A percentile compares a stretch with the other conserved stretches of the same genome.
Evolutionary conservation across 441 rosid genomes (phyloP).

Genomic region (Populus hybrid): DNA sequence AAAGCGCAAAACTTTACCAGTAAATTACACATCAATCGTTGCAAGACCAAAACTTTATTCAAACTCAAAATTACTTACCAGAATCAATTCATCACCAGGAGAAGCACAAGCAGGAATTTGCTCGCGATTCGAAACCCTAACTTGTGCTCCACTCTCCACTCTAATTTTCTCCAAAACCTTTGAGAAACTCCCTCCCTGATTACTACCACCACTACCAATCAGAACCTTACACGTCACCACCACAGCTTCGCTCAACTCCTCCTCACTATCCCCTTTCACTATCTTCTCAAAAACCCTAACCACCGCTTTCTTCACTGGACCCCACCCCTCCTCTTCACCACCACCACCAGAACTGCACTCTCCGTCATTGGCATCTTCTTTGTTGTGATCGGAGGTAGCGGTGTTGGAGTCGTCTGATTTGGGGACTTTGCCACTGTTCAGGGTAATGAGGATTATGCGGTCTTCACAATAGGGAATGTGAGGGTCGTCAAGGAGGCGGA

Average conservation of each 20-base stretch:
- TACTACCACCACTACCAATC: constrained; percentile 60
- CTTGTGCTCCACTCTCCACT: constrained; percentile 60
- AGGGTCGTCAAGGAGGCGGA: constrained; percentile 70
- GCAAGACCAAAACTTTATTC: not conserved
- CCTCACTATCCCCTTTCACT: constrained; percentile 49
- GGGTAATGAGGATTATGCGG: constrained; percentile 60
- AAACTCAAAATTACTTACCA: constrained; percentile 35
- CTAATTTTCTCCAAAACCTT: constrained; percentile 68
- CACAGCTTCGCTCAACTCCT: constrained; percentile 22
- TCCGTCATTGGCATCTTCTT: constrained; percentile 1
- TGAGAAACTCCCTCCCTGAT: constrained; percentile 67
- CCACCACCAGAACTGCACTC: constrained; percentile 15
- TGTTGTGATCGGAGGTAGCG: not conserved
- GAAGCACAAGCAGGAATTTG: constrained; percentile 67
- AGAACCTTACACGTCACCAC: constrained; percentile 61
- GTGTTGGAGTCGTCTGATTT: not conserved
- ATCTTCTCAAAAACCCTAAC: constrained; percentile 72
- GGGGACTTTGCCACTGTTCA: constrained; percentile 14
- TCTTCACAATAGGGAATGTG: constrained; percentile 45
- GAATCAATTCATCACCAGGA: constrained; percentile 57
- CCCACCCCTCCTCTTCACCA: constrained; percentile 44
- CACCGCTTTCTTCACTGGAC: constrained; percentile 72
- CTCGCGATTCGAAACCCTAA: constrained; percentile 54
- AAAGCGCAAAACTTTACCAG: not conserved
- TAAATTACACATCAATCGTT: not conserved